These are phyloP conservation scores for Phyllosticta citrichinensis DNA, from an alignment of 2,329 filamentous ascomycete species.

Conservation along the genomic window DNA sequence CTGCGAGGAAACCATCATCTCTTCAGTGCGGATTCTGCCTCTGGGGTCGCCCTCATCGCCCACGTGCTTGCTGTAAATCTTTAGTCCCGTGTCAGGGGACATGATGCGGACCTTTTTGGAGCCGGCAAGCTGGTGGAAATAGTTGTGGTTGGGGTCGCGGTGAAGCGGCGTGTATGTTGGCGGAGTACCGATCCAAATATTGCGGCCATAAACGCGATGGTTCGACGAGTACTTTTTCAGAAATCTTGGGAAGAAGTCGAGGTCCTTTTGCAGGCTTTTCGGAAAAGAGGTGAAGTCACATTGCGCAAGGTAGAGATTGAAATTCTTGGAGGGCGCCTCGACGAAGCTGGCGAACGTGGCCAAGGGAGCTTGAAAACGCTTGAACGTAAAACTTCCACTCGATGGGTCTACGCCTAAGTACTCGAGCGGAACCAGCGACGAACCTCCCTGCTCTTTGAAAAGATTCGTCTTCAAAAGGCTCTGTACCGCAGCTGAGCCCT, in stretches of 20 bases:
- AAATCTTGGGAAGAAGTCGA: constrained; percentile 33
- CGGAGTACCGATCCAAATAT: constrained; percentile 77
- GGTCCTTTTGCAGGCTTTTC: constrained; percentile 52
- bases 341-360: constrained; percentile 52
- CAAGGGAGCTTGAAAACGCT: constrained; percentile 51
- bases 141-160: constrained; percentile 85
- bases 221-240: constrained; percentile 56
- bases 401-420: constrained; percentile 31
- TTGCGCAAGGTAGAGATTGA: constrained; percentile 75
- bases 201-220: constrained; percentile 79
- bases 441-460: not conserved
- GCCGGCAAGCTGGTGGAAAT: constrained; percentile 75
- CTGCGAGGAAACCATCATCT: constrained; percentile 86
- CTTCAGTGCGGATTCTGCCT: constrained; percentile 57
- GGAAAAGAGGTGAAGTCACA: constrained; percentile 63
- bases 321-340: constrained; percentile 22
- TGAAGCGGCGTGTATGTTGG: constrained; percentile 88
- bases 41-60: constrained; percentile 31
- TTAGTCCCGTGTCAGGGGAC: constrained; percentile 57
- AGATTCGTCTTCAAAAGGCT: constrained; percentile 37
- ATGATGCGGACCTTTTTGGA: constrained; percentile 65
- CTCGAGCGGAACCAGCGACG: constrained; percentile 34
- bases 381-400: constrained; percentile 36
- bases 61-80: constrained; percentile 30
- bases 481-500: constrained; percentile 10